A percentile compares a stretch with the other conserved stretches of the same genome.
Evolutionary conservation across 2,329 filamentous ascomycete genomes (phyloP).

Genomic region (Tolypocladium endophyticum): DNA sequence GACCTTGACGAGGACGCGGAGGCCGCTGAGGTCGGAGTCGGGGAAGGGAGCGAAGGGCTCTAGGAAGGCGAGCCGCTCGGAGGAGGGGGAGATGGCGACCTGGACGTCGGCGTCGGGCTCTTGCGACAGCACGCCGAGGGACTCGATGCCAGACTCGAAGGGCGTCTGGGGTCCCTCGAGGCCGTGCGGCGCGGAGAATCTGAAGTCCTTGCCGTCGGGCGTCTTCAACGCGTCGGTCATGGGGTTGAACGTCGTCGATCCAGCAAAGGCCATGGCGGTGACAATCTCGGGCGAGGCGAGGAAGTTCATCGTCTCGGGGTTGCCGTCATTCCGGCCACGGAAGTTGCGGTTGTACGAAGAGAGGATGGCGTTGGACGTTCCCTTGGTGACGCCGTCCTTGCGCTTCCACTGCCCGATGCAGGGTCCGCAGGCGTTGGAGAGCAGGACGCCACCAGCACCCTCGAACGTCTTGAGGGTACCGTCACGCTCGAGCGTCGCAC

Average conservation of each 20-base stretch:
- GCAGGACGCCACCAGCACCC: conserved; percentile 73
- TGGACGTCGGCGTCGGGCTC: conserved; percentile 58
- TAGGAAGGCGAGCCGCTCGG: conserved; percentile 78
- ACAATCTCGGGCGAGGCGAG: conserved; percentile 93
- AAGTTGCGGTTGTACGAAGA: conserved; percentile 99
- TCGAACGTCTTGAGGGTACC: conserved; percentile 78
- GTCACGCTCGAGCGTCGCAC: conserved; percentile 85
- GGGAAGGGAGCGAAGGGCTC: conserved; percentile 88
- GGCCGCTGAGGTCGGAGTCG: conserved; percentile 56
- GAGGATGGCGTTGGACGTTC: conserved; percentile 85
- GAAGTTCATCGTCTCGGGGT: conserved; percentile 97
- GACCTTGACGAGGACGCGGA: conserved; percentile 90
- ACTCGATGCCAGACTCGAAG: conserved; percentile 69
- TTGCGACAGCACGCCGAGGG: conserved; percentile 63
- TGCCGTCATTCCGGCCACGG: conserved; percentile 91
- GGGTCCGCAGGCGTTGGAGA: conserved; percentile 90
- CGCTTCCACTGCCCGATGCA: conserved; percentile 95
- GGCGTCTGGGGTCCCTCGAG: conserved; percentile 48
- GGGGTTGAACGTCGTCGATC: conserved; percentile 90
- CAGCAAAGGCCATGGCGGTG: conserved; percentile 90
- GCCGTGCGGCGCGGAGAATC: conserved; percentile 71
- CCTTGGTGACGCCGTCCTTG: conserved; percentile 74
- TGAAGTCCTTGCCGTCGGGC: conserved; percentile 71
- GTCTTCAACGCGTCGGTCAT: conserved; percentile 77
- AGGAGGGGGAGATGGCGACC: conserved; percentile 77